These are phyloP conservation scores for Rhodotorula sp. DNA, from an alignment of 1,284 basidiomycete genomes.

Conservation along the genomic window DNA sequence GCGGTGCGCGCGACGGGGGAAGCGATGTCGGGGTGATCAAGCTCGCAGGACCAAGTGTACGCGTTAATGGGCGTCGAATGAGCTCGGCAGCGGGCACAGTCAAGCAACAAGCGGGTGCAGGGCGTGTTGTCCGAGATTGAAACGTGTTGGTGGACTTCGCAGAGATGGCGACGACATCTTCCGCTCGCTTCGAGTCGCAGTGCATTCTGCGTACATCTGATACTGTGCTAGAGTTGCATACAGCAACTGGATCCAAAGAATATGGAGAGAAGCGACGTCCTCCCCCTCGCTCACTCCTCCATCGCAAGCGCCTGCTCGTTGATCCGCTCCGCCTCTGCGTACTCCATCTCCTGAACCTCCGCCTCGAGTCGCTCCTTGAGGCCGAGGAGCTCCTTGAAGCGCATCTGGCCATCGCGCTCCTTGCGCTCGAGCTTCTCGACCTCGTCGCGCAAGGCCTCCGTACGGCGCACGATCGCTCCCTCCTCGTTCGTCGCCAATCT, in stretches of 20 bases:
- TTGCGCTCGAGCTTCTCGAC: constrained; percentile 72
- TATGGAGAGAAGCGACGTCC: too few species aligned
- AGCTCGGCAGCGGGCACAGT: too few species aligned
- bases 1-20: not conserved
- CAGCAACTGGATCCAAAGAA: too few species aligned
- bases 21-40: not conserved
- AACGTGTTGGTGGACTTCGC: too few species aligned
- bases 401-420: constrained; percentile 71
- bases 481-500: constrained; percentile 68
- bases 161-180: too few species aligned
- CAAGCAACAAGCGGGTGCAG: too few species aligned
- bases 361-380: constrained; percentile 62
- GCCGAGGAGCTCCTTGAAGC: constrained; percentile 79
- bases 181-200: too few species aligned
- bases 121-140: not conserved
- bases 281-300: constrained; percentile 18
- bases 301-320: constrained; percentile 52
- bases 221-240: not conserved
- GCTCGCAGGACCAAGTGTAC: too few species aligned
- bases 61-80: too few species aligned
- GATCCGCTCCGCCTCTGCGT: constrained; percentile 68
- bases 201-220: too few species aligned
- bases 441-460: constrained; percentile 74
- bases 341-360: constrained; percentile 52
- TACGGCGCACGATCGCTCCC: constrained; percentile 68